Evolutionary conservation across 2,329 filamentous ascomycete species (phyloP).

Genomic region (Apiospora arundinis): DNA sequence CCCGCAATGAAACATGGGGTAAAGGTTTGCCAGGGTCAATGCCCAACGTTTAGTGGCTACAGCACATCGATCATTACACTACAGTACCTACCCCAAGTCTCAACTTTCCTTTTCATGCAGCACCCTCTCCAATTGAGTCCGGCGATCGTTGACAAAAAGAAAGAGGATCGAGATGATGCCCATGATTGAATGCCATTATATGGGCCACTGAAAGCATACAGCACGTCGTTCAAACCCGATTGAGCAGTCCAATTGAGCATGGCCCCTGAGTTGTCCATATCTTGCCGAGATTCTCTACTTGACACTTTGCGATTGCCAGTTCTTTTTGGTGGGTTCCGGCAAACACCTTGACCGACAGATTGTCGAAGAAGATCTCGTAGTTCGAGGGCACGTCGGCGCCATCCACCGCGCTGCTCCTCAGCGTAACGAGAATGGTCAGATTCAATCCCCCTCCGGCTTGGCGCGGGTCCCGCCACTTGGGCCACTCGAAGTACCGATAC

Average conservation of each 20-base stretch:
- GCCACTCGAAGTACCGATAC: background rate
- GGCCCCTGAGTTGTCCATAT: background rate
- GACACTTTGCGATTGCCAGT: background rate
- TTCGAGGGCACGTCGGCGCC: background rate
- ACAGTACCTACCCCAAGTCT: background rate
- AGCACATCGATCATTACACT: background rate
- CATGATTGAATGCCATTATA: background rate
- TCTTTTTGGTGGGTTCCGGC: background rate
- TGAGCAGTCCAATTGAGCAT: background rate
- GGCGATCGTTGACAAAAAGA: background rate
- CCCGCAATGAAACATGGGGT: background rate
- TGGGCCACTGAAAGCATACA: background rate
- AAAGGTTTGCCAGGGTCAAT: background rate
- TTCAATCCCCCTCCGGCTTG: background rate
- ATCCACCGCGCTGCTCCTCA: background rate
- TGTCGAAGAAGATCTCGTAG: background rate
- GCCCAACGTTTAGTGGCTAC: slow-evolving; percentile 7
- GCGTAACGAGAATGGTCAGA: background rate
- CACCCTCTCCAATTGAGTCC: background rate
- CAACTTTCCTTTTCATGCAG: background rate
- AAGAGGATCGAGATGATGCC: background rate
- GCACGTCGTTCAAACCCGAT: background rate
- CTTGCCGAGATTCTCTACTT: background rate
- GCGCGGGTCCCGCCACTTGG: background rate
- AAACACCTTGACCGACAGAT: background rate